phyloP scores from a whole-genome alignment of 306 rosid species.

The Morella rubra region DNA sequence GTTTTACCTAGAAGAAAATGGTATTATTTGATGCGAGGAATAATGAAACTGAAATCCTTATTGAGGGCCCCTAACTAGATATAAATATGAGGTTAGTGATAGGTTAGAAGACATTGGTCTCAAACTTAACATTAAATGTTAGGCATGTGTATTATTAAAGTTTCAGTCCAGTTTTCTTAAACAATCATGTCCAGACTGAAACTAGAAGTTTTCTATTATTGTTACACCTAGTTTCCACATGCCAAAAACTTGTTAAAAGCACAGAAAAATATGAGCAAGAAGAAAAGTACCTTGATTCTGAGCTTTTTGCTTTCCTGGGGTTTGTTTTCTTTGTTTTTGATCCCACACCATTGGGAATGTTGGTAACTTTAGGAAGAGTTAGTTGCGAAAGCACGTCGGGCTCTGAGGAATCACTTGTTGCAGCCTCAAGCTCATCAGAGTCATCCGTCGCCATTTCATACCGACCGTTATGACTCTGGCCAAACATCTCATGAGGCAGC shows the following conservation, averaged over 20 bases:
- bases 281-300: constrained; percentile 56
- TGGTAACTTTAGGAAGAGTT: constrained; percentile 39
- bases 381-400: constrained; percentile 68
- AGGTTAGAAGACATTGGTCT: too few relatives aligned
- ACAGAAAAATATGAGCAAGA: not conserved
- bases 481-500: constrained; percentile 39
- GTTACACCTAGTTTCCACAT: not conserved
- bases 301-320: constrained; percentile 42
- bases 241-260: not conserved
- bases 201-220: too few relatives aligned
- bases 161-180: too few relatives aligned
- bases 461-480: constrained; percentile 32
- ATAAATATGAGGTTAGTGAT: too few relatives aligned
- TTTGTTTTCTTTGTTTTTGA: constrained; percentile 49
- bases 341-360: constrained; percentile 44
- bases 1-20: too few relatives aligned
- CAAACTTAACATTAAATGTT: too few relatives aligned
- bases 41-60: too few relatives aligned
- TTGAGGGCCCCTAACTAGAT: too few relatives aligned
- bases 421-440: constrained; percentile 70
- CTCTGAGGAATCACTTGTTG: constrained; percentile 83
- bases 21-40: too few relatives aligned
- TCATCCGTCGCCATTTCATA: constrained; percentile 52
- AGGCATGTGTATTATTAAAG: too few relatives aligned
- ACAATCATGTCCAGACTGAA: too few relatives aligned